phyloP scores from a whole-genome alignment of 164 flowering plant species.

The Sedum album region DNA sequence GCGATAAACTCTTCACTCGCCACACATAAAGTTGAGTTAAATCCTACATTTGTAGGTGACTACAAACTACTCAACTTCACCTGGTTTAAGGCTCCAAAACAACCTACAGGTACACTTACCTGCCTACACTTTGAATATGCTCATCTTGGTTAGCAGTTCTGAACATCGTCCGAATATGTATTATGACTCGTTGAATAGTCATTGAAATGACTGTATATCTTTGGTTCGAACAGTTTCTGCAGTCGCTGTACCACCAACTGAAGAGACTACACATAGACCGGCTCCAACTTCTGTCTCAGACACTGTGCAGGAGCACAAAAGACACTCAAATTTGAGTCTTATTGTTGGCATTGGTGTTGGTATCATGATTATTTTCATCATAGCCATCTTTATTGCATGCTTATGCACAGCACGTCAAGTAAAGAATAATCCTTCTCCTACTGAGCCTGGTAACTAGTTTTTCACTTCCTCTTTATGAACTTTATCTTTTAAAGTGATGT shows the following conservation, averaged over 20 bases:
- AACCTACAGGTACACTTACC: constrained; percentile 43
- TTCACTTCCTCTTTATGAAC: background rate
- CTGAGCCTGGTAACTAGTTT: constrained; percentile 44
- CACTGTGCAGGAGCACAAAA: constrained; percentile 21
- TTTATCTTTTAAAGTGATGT: no score
- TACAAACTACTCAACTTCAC: constrained; percentile 83
- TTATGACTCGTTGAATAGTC: background rate
- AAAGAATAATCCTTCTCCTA: constrained; percentile 31
- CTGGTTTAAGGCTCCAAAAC: constrained; percentile 65
- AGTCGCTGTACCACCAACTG: constrained; percentile 35
- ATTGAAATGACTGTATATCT: constrained; percentile 6
- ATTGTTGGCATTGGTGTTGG: constrained; percentile 54
- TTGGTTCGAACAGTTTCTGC: constrained; percentile 44
- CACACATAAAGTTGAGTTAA: constrained; percentile 53
- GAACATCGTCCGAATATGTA: background rate
- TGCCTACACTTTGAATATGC: background rate
- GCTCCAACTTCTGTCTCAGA: constrained; percentile 27
- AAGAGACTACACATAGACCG: constrained; percentile 25
- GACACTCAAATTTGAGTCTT: constrained; percentile 40
- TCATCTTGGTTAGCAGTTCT: background rate
- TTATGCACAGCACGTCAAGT: constrained; percentile 28
- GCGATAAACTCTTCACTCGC: constrained; percentile 62
- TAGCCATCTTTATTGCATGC: constrained; percentile 39
- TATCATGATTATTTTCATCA: constrained; percentile 34
- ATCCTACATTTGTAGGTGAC: constrained; percentile 60